phyloP scores from a whole-genome alignment of 73 alveolate species.

The Tetrahymena borealis region DNA sequence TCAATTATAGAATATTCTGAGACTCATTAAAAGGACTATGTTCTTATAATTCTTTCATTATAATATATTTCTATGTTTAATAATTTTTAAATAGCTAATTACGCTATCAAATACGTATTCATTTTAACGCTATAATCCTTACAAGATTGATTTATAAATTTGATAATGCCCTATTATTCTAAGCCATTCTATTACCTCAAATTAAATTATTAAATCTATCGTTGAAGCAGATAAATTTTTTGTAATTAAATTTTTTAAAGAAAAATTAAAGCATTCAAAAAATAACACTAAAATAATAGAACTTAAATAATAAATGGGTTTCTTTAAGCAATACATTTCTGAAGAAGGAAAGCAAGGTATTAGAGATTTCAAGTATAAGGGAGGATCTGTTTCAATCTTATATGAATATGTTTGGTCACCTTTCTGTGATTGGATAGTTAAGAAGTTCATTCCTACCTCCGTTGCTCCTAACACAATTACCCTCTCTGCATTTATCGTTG shows the following conservation, averaged over 20 bases:
- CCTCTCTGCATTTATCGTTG: slow-evolving; percentile 1
- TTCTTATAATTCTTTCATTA: neutral
- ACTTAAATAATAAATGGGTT: neutral
- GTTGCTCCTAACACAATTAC: slow-evolving; percentile 37
- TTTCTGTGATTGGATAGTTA: slow-evolving; percentile 17
- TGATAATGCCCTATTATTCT: neutral
- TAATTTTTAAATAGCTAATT: neutral
- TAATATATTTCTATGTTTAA: neutral
- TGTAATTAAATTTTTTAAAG: neutral
- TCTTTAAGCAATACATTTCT: neutral
- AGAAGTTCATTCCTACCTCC: neutral
- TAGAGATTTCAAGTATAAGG: slow-evolving; percentile 23
- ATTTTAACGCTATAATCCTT: neutral
- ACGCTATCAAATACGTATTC: neutral
- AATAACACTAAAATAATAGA: neutral
- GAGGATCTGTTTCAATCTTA: slow-evolving; percentile 16
- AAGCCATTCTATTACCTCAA: neutral
- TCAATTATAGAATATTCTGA: no score
- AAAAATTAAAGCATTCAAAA: neutral
- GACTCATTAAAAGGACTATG: neutral
- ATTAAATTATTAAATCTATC: neutral
- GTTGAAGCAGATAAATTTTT: neutral
- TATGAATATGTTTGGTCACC: slow-evolving; percentile 15
- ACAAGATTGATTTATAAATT: neutral
- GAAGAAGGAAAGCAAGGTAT: slow-evolving; percentile 8